phyloP scores from a whole-genome alignment of 495 filamentous ascomycete genomes.

The Lasiosphaeriaceae sp. region DNA sequence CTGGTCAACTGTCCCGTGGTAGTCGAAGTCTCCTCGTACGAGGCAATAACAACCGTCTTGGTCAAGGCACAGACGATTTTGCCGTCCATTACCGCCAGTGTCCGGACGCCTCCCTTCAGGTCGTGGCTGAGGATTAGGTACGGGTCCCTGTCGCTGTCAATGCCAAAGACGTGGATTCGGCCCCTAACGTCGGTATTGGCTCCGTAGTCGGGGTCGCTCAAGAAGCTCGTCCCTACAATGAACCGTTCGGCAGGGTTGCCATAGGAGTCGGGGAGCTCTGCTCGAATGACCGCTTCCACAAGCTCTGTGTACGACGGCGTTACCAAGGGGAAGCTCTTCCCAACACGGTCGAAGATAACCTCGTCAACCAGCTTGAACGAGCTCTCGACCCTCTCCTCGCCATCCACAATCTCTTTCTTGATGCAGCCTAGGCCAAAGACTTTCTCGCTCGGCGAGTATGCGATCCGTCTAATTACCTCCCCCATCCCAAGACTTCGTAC shows the following conservation, averaged over 20 bases:
- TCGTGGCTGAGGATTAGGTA: conserved; percentile 60
- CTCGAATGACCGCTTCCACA: conserved; percentile 78
- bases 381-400: conserved; percentile 46
- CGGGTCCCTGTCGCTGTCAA: conserved; percentile 67
- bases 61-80: conserved; percentile 80
- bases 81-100: conserved; percentile 63
- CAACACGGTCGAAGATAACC: conserved; percentile 43
- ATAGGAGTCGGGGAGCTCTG: conserved; percentile 61
- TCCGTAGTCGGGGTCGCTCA: conserved; percentile 52
- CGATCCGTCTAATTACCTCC: conserved; percentile 81
- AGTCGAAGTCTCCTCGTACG: conserved; percentile 46
- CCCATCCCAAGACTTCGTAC: conserved; percentile 72
- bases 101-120: conserved; percentile 74
- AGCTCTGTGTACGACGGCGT: conserved; percentile 64
- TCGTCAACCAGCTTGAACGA: conserved; percentile 53
- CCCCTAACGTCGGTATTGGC: conserved; percentile 53
- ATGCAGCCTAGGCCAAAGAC: conserved; percentile 87
- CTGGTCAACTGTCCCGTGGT: conserved; percentile 56
- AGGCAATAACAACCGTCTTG: conserved; percentile 74
- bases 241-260: conserved; percentile 73
- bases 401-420: conserved; percentile 48
- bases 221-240: conserved; percentile 78
- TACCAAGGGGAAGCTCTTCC: conserved; percentile 38
- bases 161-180: conserved; percentile 78
- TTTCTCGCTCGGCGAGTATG: conserved; percentile 75